These are phyloP conservation scores for Carnegiea gigantea DNA, from an alignment of 179 eudicot genomes.

Conservation along the genomic window DNA sequence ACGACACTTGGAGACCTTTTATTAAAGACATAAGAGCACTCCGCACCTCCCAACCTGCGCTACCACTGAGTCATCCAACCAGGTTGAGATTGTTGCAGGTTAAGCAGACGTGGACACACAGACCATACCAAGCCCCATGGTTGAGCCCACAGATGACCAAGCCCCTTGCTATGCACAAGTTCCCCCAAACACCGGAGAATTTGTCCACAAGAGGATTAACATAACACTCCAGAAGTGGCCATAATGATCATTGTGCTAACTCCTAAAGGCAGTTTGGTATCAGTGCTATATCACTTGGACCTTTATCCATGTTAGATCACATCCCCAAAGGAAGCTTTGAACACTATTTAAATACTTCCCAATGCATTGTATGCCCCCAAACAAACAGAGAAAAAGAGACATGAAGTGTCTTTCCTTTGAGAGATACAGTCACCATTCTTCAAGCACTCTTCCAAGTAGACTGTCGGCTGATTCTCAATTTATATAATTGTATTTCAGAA, in stretches of 20 bases:
- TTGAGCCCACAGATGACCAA: background rate
- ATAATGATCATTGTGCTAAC: background rate
- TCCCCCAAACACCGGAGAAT: background rate
- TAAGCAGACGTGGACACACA: background rate
- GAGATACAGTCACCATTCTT: background rate
- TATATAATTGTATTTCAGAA: background rate
- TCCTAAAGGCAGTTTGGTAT: background rate
- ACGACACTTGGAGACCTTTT: no score
- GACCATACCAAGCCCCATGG: background rate
- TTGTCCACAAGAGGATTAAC: background rate
- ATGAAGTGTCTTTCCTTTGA: background rate
- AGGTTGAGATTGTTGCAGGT: background rate
- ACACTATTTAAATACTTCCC: background rate
- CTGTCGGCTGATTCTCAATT: background rate
- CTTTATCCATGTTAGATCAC: background rate
- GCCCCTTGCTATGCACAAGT: background rate
- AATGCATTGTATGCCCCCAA: background rate
- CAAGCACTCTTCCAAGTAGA: background rate
- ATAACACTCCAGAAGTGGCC: background rate
- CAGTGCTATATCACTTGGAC: background rate
- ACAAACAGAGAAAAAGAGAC: no score
- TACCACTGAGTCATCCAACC: background rate
- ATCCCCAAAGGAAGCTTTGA: background rate
- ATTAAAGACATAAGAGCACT: no score
- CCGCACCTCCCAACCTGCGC: background rate